phyloP scores from a whole-genome alignment of 1,284 basidiomycete species.

The Apiotrichum gracile region DNA sequence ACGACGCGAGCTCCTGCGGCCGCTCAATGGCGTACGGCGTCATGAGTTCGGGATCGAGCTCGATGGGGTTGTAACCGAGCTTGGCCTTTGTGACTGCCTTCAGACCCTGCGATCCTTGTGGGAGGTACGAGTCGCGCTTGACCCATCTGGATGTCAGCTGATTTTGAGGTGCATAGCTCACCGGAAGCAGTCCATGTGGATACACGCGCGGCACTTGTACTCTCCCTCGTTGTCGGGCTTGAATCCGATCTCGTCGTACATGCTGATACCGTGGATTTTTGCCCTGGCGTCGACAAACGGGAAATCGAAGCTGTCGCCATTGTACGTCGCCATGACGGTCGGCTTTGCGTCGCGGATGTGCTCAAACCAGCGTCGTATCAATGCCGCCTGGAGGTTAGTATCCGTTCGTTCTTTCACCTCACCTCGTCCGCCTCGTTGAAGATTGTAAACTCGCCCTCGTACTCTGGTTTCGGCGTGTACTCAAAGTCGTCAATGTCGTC shows the following conservation, averaged over 20 bases:
- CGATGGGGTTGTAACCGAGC: constrained; percentile 94
- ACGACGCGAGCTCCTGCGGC: constrained; percentile 89
- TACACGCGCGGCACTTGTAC: constrained; percentile 88
- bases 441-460: constrained; percentile 92
- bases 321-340: constrained; percentile 97
- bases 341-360: constrained; percentile 90
- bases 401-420: constrained; percentile 15
- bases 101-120: constrained; percentile 95
- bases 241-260: constrained; percentile 94
- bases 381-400: constrained; percentile 54
- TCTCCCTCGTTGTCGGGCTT: constrained; percentile 87
- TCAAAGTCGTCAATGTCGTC: constrained; percentile 99
- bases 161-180: constrained; percentile 18
- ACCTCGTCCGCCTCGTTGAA: constrained; percentile 96
- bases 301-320: constrained; percentile 99
- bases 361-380: constrained; percentile 82
- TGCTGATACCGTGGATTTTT: constrained; percentile 85
- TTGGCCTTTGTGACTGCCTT: constrained; percentile 98
- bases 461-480: constrained; percentile 96
- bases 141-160: constrained; percentile 61
- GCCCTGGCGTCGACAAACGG: constrained; percentile 91
- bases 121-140: constrained; percentile 98
- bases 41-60: constrained; percentile 98
- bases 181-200: constrained; percentile 98
- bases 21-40: constrained; percentile 99